Conservation (phyloP, 2,329 filamentous ascomycete species). For the Myriosclerotinia scirpicola region DNA sequence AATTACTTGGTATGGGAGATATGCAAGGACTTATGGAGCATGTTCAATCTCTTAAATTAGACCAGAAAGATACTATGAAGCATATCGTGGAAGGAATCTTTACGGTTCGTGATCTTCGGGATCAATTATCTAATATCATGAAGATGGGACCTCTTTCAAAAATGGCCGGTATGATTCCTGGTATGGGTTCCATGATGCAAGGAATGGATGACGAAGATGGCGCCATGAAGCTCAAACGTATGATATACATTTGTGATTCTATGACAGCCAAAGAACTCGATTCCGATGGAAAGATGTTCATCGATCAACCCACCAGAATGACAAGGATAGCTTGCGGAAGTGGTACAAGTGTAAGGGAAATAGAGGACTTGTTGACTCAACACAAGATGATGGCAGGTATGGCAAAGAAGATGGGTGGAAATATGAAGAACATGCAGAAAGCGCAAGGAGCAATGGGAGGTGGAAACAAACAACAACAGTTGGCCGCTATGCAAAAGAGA, state of each 20-base stretch:
- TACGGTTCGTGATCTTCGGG: slow-evolving; percentile 87
- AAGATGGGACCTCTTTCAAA: slow-evolving; percentile 98
- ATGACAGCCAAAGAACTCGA: slow-evolving; percentile 98
- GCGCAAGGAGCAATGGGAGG: slow-evolving; percentile 90
- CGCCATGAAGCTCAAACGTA: slow-evolving; percentile 87
- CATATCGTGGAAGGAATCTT: slow-evolving; percentile 97
- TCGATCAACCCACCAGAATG: slow-evolving; percentile 90
- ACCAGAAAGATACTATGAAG: slow-evolving; percentile 99
- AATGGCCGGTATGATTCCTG: slow-evolving; percentile 98
- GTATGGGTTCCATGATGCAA: slow-evolving; percentile 88
- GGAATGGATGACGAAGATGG: slow-evolving; percentile 98
- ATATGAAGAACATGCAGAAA: slow-evolving; percentile 96
- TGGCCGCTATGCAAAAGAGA: slow-evolving; percentile 96
- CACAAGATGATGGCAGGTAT: slow-evolving; percentile 99
- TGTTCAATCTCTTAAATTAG: slow-evolving; percentile 90
- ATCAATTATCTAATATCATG: slow-evolving; percentile 97
- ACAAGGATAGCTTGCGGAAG: slow-evolving; percentile 87
- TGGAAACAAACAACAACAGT: slow-evolving; percentile 86
- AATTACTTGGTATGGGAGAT: slow-evolving; percentile 94
- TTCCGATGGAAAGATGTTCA: slow-evolving; percentile 89
- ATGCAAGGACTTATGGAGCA: slow-evolving; percentile 95
- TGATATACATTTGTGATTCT: slow-evolving; percentile 98
- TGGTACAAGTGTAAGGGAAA: slow-evolving; percentile 86
- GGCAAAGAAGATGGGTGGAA: slow-evolving; percentile 98
- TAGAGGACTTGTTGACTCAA: slow-evolving; percentile 96